These are phyloP conservation scores for Buddleja alternifolia DNA, from an alignment of 257 asterid species.

Conservation along the genomic window DNA sequence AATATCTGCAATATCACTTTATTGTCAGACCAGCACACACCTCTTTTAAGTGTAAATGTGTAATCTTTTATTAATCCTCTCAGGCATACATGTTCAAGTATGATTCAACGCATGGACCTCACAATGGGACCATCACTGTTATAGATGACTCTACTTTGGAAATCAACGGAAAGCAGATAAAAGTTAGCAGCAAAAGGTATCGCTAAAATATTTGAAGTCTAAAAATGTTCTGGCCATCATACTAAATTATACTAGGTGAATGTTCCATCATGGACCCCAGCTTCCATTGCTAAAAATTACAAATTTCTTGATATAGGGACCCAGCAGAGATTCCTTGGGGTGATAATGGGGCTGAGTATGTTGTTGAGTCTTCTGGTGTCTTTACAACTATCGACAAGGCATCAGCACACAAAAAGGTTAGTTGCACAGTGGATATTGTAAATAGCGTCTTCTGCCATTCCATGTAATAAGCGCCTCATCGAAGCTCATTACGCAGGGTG, in stretches of 20 bases:
- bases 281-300: constrained; percentile 29
- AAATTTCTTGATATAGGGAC: constrained; percentile 53
- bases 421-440: constrained; percentile 18
- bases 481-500: constrained; percentile 66
- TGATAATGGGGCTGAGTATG: constrained; percentile 85
- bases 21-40: not conserved
- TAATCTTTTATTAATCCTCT: constrained; percentile 19
- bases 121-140: constrained; percentile 69
- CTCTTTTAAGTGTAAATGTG: not conserved
- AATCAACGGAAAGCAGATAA: constrained; percentile 85
- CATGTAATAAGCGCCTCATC: constrained; percentile 16
- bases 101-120: constrained; percentile 96
- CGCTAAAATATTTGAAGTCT: not conserved
- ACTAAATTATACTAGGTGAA: constrained; percentile 2
- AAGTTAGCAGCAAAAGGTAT: constrained; percentile 79
- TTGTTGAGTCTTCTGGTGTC: constrained; percentile 93
- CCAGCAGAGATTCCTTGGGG: constrained; percentile 99
- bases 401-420: constrained; percentile 81
- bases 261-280: not conserved
- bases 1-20: not conserved
- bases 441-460: constrained; percentile 15
- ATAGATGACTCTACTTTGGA: constrained; percentile 86
- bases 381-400: constrained; percentile 90
- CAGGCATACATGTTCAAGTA: constrained; percentile 99
- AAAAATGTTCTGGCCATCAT: constrained; percentile 12